These are phyloP conservation scores for Hippophae tibetana DNA, from an alignment of 306 rosid genomes.

Conservation along the genomic window DNA sequence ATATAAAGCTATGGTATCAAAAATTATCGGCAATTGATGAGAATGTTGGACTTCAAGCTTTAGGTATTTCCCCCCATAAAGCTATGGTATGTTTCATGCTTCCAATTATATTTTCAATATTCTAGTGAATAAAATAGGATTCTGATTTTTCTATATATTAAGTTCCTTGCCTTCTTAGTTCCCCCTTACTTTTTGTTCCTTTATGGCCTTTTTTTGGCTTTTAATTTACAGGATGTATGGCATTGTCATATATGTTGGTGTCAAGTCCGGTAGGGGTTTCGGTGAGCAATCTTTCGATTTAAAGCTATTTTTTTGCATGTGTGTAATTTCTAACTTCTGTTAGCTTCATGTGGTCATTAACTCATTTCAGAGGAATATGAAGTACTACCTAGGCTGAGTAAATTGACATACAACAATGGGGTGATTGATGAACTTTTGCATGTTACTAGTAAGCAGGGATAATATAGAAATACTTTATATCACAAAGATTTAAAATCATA, in stretches of 20 bases:
- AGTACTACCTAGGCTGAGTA: slow-evolving; percentile 33
- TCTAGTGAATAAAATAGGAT: neutral
- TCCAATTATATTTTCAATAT: slow-evolving; percentile 7
- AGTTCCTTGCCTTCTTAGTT: neutral
- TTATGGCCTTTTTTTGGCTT: neutral
- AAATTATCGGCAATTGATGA: neutral
- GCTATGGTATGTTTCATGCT: slow-evolving; percentile 23
- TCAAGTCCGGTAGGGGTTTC: slow-evolving; percentile 25
- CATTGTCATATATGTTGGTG: slow-evolving; percentile 30
- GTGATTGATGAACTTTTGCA: slow-evolving; percentile 31
- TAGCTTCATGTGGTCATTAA: slow-evolving; percentile 11
- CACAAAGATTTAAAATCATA: no score
- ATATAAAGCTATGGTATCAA: no score
- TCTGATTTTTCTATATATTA: no score
- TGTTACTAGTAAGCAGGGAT: slow-evolving; percentile 4
- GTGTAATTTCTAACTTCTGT: neutral
- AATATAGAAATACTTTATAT: no score
- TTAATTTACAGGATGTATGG: slow-evolving; percentile 29
- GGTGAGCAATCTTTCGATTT: slow-evolving; percentile 18
- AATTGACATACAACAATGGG: slow-evolving; percentile 29
- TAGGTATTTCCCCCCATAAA: slow-evolving; percentile 18
- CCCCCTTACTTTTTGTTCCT: no score
- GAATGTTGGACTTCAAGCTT: slow-evolving; percentile 22
- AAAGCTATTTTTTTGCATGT: neutral
- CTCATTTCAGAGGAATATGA: slow-evolving; percentile 29